Conservation (phyloP, 805 yeast species). For the Candida maris region DNA sequence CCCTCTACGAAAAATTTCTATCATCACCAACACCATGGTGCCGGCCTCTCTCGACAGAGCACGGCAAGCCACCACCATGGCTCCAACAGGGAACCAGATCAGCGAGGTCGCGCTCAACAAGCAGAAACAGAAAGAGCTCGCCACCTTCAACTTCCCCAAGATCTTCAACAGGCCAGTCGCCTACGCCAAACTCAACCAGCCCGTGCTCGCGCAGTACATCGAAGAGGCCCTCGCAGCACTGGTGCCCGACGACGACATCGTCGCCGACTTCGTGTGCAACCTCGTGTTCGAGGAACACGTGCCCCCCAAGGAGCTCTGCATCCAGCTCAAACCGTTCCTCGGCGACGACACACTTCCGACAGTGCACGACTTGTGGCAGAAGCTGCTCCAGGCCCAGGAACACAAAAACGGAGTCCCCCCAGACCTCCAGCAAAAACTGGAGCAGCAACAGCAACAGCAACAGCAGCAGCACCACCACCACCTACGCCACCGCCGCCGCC, state of each 20-base stretch:
- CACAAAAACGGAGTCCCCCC: conserved; percentile 45
- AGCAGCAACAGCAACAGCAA: not conserved
- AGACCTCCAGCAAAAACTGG: conserved; percentile 17
- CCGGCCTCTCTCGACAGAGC: too few relatives aligned
- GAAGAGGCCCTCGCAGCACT: conserved; percentile 29
- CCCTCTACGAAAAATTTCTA: too few relatives aligned
- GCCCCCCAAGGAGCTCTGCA: conserved; percentile 38
- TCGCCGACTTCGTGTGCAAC: conserved; percentile 44
- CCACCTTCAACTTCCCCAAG: conserved; percentile 32
- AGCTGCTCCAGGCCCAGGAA: conserved; percentile 41
- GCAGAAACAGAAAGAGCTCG: conserved; percentile 14
- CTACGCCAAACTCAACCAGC: conserved; percentile 36
- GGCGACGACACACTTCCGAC: conserved; percentile 38
- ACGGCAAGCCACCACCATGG: too few relatives aligned
- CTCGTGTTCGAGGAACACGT: conserved; percentile 36
- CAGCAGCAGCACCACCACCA: not conserved
- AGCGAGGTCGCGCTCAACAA: conserved; percentile 13
- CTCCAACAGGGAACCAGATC: conserved; percentile 11
- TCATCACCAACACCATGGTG: too few relatives aligned
- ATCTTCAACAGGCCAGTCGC: conserved; percentile 35
- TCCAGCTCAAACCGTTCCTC: conserved; percentile 44
- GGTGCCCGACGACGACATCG: conserved; percentile 49
- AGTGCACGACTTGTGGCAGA: conserved; percentile 42
- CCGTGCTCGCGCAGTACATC: conserved; percentile 41
- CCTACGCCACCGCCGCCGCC: not conserved